Base-by-base conservation (phyloP, 768 basidiomycete species). In the Lactarius sp. region DNA sequence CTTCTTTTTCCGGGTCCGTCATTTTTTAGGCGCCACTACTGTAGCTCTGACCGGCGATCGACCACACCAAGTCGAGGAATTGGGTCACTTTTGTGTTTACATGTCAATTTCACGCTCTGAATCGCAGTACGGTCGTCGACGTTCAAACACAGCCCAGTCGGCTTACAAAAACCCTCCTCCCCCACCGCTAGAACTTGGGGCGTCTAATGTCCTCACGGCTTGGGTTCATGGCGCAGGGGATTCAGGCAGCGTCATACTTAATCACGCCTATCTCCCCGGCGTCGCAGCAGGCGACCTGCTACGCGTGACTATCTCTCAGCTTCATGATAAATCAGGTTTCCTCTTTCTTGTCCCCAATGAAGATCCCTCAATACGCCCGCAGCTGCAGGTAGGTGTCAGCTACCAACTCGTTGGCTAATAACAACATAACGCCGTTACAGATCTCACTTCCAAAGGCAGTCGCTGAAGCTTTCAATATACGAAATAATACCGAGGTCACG, bases 141-240 rank as follows among this genome's bases (percentile, higher is more conserved):
- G 89, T 52, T 90, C 90, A 41, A 90, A 89, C 71, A 91, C 90
- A 1, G 80, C 83, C 0, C 87, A 88, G 59, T 91, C 89, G 4
- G 76, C 82, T 62, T 78, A 83, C 64, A 80, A 83, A 63, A 75
- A 79, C 39, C 73, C 77, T 6, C 77, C 79, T 2, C 37, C 53
- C 20, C 66, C 73, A 18, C 82, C 84, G 0, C 75, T 91, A 16
- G 80, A 80, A 70, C 69, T 82, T 22, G 89, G 89, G 14, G 88
- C 88, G 66, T 78, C 75, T 6, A 86, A 83, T 68, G 75, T 80
- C 2, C 75, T 92, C 52, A 87, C 84, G 42, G 78, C 80, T 13
- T 91, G 90, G 90, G 88, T 92, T 4, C 86, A 89, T 70, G 87
- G 90, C 61, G 69, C 79, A 41, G 86, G 84, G 69, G 84, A 87